phyloP scores from a whole-genome alignment of 345 rosid genomes.

The Rhodamnia argentea region DNA sequence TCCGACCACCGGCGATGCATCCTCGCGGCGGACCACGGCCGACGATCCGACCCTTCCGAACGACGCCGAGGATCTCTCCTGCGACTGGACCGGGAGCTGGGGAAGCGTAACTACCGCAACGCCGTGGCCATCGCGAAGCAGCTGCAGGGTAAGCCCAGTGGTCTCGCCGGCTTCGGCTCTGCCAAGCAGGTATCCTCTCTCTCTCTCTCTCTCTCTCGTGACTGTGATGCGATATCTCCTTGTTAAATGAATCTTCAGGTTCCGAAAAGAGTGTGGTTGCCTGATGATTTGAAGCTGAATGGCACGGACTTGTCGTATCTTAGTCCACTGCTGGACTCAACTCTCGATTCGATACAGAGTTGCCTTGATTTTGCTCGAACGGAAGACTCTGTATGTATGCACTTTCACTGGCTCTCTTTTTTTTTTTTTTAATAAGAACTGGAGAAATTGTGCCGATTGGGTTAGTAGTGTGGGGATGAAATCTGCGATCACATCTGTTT shows the following conservation, averaged over 20 bases:
- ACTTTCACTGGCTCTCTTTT: neutral
- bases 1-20: neutral
- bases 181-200: conserved; percentile 23
- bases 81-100: conserved; percentile 36
- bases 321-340: conserved; percentile 20
- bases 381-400: neutral
- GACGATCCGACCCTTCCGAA: neutral
- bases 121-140: conserved; percentile 41
- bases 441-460: neutral
- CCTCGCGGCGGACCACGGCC: neutral
- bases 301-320: conserved; percentile 9
- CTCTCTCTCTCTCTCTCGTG: neutral
- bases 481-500: neutral
- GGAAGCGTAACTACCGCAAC: conserved; percentile 19
- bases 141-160: conserved; percentile 27
- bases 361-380: conserved; percentile 16
- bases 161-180: conserved; percentile 39
- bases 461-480: neutral
- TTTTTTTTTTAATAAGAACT: neutral
- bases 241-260: conserved; percentile 10
- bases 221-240: neutral
- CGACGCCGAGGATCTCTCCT: conserved; percentile 29
- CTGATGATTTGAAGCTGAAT: conserved; percentile 19
- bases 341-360: conserved; percentile 13
- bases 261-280: conserved; percentile 19